Conservation (phyloP, 1,284 basidiomycete genomes). For the Thelephora terrestris region DNA sequence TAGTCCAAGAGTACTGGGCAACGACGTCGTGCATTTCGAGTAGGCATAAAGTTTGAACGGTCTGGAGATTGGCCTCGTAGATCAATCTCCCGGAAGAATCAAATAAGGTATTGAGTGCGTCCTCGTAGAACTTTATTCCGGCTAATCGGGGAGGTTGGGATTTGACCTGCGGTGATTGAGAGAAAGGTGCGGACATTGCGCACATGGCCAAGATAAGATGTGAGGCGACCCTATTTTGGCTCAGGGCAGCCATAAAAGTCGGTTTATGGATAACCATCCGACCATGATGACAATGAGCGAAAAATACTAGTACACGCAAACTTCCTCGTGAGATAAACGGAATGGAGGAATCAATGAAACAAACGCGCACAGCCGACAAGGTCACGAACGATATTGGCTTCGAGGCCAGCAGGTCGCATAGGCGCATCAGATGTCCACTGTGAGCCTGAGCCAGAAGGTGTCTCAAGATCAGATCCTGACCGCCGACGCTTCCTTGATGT, state of each 20-base stretch:
- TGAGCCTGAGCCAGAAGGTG: not conserved
- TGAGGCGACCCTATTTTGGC: conserved; percentile 51
- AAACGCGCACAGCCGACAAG: conserved; percentile 56
- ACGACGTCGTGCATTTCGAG: conserved; percentile 59
- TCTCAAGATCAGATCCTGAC: no score
- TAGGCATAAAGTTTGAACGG: conserved; percentile 63
- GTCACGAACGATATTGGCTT: conserved; percentile 57
- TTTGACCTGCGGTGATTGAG: conserved; percentile 51
- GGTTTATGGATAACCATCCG: conserved; percentile 67
- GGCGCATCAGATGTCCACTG: conserved; percentile 4
- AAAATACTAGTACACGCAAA: conserved; percentile 47
- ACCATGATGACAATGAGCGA: conserved; percentile 68
- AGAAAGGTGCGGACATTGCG: conserved; percentile 64
- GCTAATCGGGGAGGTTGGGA: conserved; percentile 50
- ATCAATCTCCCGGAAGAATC: conserved; percentile 50
- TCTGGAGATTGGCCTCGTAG: conserved; percentile 44
- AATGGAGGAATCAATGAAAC: conserved; percentile 6
- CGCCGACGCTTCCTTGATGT: no score
- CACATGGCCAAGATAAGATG: conserved; percentile 64
- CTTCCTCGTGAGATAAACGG: not conserved
- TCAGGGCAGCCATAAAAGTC: conserved; percentile 54
- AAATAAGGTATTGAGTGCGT: conserved; percentile 60
- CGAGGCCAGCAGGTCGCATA: conserved; percentile 25
- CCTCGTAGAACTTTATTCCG: conserved; percentile 59
- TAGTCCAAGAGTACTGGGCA: conserved; percentile 28